Evolutionary conservation across 2,329 filamentous ascomycete species (phyloP), one percentile per base, ranked within the genome.

Genomic region (Catunica adiposa): DNA sequence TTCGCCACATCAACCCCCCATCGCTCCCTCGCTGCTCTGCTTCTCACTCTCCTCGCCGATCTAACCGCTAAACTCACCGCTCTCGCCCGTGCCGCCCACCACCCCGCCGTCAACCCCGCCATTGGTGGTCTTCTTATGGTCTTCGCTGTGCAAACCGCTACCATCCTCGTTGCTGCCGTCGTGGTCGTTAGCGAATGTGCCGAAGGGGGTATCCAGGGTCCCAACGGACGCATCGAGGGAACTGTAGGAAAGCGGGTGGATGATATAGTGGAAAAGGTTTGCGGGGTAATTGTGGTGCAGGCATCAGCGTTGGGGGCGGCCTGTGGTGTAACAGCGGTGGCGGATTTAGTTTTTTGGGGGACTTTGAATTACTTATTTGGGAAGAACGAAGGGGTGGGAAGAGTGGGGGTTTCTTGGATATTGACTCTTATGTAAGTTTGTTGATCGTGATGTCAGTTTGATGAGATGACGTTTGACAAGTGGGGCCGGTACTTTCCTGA

Each of bases 261-360:
- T 20, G 29, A 40, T 11, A 25, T 29, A 34, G 15, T 37, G 25
- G 25, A 34, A 25, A 34, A 25, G 15, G 15, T 31, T 26, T 51
- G 15, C 11, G 46, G 3, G 20, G 25, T 51, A 4, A 9, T 37
- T 6, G n/a, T 17, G 15, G 25, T 51, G 15, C 26, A 26, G 26
- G 26, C 31, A 14, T 51, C n/a, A 2, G n/a, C 20, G 14, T 51
- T 14, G 40, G n/a, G 38, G 15, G 38, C 38, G 17, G 15, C 38
- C 6, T 26, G 15, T 29, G 38, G 52, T 11, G 52, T 54, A 3
- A 42, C 52, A 23, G 52, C 26, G 5, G 38, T 44, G 22, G 40
- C 26, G 52, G 52, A 54, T 31, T 20, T 31, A 14, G 23, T 54
- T 25, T 54, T 54, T 26, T 54, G 52, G 52, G 52, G 52, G n/a